Percentiles rank a stretch among this genome's conserved stretches.
These are phyloP conservation scores for Hygrocybe punicea DNA, from an alignment of 768 basidiomycete genomes.

Conservation along the genomic window DNA sequence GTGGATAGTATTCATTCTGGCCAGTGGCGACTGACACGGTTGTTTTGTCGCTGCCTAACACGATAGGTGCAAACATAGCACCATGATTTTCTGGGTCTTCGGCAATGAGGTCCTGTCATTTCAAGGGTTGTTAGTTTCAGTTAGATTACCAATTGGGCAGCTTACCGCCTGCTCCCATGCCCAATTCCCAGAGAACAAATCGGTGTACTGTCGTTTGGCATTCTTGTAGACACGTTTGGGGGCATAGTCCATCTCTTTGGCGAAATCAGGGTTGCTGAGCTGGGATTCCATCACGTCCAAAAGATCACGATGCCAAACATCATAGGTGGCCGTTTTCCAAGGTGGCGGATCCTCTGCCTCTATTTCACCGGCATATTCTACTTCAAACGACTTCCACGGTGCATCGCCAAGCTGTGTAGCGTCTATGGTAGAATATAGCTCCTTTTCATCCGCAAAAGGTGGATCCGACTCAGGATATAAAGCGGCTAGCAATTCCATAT, in stretches of 20 bases:
- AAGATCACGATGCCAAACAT: conserved; percentile 22
- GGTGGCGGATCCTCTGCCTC: conserved; percentile 13
- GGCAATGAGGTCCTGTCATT: conserved; percentile 25
- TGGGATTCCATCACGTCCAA: conserved; percentile 19
- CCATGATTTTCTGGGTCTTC: conserved; percentile 25
- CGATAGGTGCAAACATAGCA: conserved; percentile 28
- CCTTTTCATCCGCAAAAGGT: conserved; percentile 19
- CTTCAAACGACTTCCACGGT: conserved; percentile 20
- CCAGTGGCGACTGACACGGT: conserved; percentile 41
- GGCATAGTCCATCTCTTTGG: conserved; percentile 15
- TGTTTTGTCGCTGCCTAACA: conserved; percentile 42
- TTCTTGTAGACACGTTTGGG: conserved; percentile 22
- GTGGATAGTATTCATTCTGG: conserved; percentile 38
- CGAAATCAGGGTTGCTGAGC: conserved; percentile 22
- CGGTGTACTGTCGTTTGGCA: conserved; percentile 21
- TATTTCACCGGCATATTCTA: conserved; percentile 21
- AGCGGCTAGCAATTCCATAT: conserved; percentile 26
- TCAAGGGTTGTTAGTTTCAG: background rate
- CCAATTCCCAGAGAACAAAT: conserved; percentile 40
- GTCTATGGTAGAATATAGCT: conserved; percentile 27
- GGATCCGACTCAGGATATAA: conserved; percentile 10
- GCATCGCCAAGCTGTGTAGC: conserved; percentile 19
- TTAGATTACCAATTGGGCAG: background rate
- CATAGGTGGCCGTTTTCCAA: conserved; percentile 30
- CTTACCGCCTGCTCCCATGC: conserved; percentile 33